phyloP scores from a whole-genome alignment of 1,139 yeast species.

The Sporopachydermia cereana region DNA sequence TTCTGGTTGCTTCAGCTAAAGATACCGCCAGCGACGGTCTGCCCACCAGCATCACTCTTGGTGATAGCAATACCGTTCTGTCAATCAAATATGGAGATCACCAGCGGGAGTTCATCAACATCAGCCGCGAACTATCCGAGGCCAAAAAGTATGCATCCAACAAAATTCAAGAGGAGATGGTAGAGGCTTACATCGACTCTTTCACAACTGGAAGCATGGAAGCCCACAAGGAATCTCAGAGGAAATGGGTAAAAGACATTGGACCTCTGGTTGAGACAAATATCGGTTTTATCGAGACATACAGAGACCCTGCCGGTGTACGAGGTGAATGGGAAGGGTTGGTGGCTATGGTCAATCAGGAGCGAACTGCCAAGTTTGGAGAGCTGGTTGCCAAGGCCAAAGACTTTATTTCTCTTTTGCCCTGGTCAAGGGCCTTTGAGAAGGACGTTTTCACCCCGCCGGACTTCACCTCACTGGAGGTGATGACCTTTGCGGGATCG shows the following conservation, averaged over 20 bases:
- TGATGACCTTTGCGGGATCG: constrained; percentile 77
- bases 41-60: constrained; percentile 18
- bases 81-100: constrained; percentile 62
- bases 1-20: constrained; percentile 21
- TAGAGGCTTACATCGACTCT: constrained; percentile 53
- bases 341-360: constrained; percentile 86
- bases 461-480: constrained; percentile 83
- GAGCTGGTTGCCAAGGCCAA: constrained; percentile 57
- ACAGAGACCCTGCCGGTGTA: constrained; percentile 84
- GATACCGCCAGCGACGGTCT: constrained; percentile 25
- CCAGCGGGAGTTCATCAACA: constrained; percentile 43
- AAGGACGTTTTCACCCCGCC: constrained; percentile 85
- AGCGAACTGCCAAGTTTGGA: constrained; percentile 71
- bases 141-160: constrained; percentile 63
- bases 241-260: constrained; percentile 77
- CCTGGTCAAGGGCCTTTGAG: constrained; percentile 69
- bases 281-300: constrained; percentile 84
- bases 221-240: constrained; percentile 76
- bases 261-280: constrained; percentile 79
- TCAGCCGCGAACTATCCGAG: constrained; percentile 41
- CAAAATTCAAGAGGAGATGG: constrained; percentile 55
- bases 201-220: constrained; percentile 76
- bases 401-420: constrained; percentile 50
- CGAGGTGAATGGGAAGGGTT: constrained; percentile 93
- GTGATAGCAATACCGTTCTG: constrained; percentile 18